A percentile compares a stretch with the other conserved stretches of the same genome.
phyloP scores from a whole-genome alignment of 1,284 basidiomycete species.

The Filobasidium uniguttulatum region DNA sequence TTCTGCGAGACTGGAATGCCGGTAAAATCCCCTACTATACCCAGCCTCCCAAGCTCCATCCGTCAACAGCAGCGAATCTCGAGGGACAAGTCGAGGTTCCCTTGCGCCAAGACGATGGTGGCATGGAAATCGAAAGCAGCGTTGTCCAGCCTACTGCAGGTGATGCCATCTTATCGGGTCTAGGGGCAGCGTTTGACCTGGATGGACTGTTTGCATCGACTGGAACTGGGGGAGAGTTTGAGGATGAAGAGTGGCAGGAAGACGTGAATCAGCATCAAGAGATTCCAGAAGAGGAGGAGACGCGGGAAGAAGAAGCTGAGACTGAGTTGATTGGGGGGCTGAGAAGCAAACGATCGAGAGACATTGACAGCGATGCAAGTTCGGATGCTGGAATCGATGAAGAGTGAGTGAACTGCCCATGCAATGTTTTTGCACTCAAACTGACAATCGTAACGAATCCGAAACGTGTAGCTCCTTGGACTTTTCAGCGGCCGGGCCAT shows the following conservation, averaged over 20 bases:
- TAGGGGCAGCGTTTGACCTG: constrained; percentile 34
- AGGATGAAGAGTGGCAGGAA: constrained; percentile 22
- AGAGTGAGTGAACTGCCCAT: no score
- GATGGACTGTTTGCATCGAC: constrained; percentile 33
- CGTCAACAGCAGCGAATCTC: constrained; percentile 42
- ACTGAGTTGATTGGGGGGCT: no score
- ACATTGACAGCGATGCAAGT: not conserved
- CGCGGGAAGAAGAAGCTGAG: not conserved
- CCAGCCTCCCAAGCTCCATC: constrained; percentile 59
- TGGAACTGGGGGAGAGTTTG: constrained; percentile 31
- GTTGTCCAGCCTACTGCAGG: constrained; percentile 20
- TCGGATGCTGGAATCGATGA: constrained; percentile 13
- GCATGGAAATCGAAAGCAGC: constrained; percentile 24
- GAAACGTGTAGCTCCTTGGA: not conserved
- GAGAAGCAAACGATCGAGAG: no score
- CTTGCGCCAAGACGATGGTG: constrained; percentile 12
- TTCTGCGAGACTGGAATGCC: constrained; percentile 92
- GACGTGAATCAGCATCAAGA: constrained; percentile 18
- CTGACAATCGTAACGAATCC: no score
- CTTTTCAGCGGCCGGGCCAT: not conserved
- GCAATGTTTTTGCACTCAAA: no score
- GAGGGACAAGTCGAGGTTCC: constrained; percentile 2
- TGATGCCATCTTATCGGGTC: constrained; percentile 30
- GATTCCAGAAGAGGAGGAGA: constrained; percentile 7
- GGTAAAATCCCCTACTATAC: constrained; percentile 89